These are phyloP conservation scores for Leishmania tropica DNA, from an alignment of 208 protist genomes.

Conservation along the genomic window DNA sequence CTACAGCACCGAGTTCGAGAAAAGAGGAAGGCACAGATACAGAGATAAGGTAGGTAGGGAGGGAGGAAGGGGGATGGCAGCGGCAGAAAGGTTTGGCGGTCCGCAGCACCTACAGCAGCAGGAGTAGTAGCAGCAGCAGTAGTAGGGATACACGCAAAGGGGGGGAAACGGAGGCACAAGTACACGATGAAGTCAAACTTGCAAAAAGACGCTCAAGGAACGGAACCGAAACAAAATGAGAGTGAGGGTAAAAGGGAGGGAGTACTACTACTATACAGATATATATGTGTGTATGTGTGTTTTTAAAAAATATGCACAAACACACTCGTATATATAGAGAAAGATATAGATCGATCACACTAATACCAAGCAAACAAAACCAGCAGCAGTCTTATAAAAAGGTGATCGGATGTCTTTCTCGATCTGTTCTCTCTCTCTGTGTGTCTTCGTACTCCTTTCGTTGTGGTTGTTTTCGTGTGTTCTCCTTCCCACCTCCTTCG, in stretches of 20 bases:
- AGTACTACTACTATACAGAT: background rate
- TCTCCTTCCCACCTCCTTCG: too few species aligned
- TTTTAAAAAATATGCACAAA: too few species aligned
- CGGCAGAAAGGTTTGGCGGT: background rate
- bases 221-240: background rate
- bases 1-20: background rate
- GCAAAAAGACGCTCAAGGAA: background rate
- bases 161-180: background rate
- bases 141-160: slow-evolving; percentile 1
- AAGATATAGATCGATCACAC: background rate
- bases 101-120: background rate
- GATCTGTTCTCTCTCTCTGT: background rate
- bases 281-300: too few species aligned
- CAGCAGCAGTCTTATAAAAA: background rate
- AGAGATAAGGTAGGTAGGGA: background rate
- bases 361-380: slow-evolving; percentile 19
- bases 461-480: too few species aligned
- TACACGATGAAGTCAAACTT: background rate
- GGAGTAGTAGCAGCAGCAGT: background rate
- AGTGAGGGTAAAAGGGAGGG: background rate
- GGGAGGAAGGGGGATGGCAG: background rate
- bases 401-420: background rate
- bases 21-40: background rate
- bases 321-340: too few species aligned
- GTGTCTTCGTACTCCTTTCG: too few species aligned